phyloP scores from a whole-genome alignment of 495 filamentous ascomycete genomes.

The Penicillium coffeae region DNA sequence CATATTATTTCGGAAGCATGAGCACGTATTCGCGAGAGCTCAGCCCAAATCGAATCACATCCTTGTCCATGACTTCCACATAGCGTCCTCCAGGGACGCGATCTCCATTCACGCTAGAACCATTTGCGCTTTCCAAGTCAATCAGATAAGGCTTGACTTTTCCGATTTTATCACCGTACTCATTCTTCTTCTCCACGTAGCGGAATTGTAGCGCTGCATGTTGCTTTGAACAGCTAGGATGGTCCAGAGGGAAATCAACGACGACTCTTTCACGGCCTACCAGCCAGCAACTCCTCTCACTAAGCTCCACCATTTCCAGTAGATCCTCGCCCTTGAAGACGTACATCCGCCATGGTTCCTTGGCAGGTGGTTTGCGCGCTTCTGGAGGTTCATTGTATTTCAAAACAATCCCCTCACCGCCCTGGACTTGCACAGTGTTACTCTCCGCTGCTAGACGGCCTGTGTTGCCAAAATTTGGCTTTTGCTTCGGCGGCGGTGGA shows the following conservation, averaged over 20 bases:
- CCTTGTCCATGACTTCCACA: slow-evolving; percentile 81
- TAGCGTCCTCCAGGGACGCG: slow-evolving; percentile 69
- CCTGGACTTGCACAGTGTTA: slow-evolving; percentile 73
- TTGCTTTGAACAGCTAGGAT: slow-evolving; percentile 90
- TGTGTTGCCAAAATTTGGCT: slow-evolving; percentile 78
- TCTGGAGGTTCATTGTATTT: slow-evolving; percentile 97
- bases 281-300: slow-evolving; percentile 80
- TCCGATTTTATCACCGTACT: slow-evolving; percentile 77
- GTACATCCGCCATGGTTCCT: slow-evolving; percentile 82
- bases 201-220: slow-evolving; percentile 95
- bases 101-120: slow-evolving; percentile 77
- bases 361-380: slow-evolving; percentile 77
- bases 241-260: slow-evolving; percentile 79
- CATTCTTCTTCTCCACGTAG: slow-evolving; percentile 74
- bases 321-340: slow-evolving; percentile 84
- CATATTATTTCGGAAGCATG: too few relatives aligned
- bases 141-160: slow-evolving; percentile 87
- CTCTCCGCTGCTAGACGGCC: slow-evolving; percentile 84
- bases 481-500: slow-evolving; percentile 63
- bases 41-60: slow-evolving; percentile 81
- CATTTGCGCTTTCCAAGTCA: slow-evolving; percentile 92
- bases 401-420: slow-evolving; percentile 60
- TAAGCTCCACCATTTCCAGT: slow-evolving; percentile 73
- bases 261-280: slow-evolving; percentile 75
- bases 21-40: slow-evolving; percentile 85